Conservation (phyloP, 2,329 filamentous ascomycete genomes). For the Dactylonectria estremocensis region DNA sequence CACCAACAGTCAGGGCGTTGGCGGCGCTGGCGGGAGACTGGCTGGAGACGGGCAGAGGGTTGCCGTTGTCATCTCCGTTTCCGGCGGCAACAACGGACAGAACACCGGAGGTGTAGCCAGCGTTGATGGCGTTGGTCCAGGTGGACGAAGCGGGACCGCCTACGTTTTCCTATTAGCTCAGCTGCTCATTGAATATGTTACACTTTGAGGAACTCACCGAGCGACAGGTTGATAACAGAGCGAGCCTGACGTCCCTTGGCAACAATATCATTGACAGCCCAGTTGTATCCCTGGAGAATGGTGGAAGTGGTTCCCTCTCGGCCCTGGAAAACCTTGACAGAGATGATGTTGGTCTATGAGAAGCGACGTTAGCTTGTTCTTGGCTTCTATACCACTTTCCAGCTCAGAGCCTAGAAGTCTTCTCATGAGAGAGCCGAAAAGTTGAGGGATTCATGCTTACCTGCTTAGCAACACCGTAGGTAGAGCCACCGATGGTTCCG, state of each 20-base stretch:
- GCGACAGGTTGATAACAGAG: conserved; percentile 59
- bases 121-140: conserved; percentile 60
- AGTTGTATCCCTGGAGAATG: conserved; percentile 60
- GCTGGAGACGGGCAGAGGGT: conserved; percentile 55
- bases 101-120: conserved; percentile 57
- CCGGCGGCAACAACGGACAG: conserved; percentile 64
- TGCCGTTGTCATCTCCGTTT: conserved; percentile 53
- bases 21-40: conserved; percentile 63
- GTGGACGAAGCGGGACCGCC: conserved; percentile 52
- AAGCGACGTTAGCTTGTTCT: neutral
- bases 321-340: conserved; percentile 53
- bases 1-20: conserved; percentile 65
- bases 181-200: no score
- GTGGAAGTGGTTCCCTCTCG: conserved; percentile 42
- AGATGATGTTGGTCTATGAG: conserved; percentile 43
- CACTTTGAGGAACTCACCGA: conserved; percentile 46
- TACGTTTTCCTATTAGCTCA: conserved; percentile 16
- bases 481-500: conserved; percentile 56
- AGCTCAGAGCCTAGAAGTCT: neutral
- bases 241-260: conserved; percentile 52
- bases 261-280: conserved; percentile 55
- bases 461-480: conserved; percentile 62
- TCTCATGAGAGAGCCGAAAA: no score
- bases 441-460: conserved; percentile 22
- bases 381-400: neutral